Evolutionary conservation across 192 early-diverging fungal species (phyloP).

Genomic region (Umbelopsis sp.): DNA sequence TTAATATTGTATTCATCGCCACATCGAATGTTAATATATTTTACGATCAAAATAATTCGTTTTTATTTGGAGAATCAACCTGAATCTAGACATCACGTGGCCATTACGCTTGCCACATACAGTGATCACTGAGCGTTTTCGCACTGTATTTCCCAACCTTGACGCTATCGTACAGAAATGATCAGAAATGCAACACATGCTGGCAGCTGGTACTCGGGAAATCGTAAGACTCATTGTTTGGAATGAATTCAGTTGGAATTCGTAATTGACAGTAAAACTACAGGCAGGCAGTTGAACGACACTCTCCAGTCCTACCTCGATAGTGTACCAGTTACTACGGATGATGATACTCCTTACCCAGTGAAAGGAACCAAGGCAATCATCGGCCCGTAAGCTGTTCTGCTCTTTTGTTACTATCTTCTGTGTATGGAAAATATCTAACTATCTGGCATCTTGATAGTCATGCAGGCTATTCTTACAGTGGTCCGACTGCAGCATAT

Average conservation of each 20-base stretch:
- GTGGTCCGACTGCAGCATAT: slow-evolving; percentile 88
- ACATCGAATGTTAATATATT: too few species aligned
- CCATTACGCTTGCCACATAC: too few species aligned
- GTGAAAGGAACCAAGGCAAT: slow-evolving; percentile 59
- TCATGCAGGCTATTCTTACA: slow-evolving; percentile 92
- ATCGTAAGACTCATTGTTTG: slow-evolving; percentile 32
- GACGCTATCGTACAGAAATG: slow-evolving; percentile 14
- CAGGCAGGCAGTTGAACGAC: slow-evolving; percentile 43
- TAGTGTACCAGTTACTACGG: slow-evolving; percentile 35
- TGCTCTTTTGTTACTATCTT: not conserved
- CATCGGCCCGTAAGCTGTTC: slow-evolving; percentile 71
- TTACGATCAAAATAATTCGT: too few species aligned
- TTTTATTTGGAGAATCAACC: too few species aligned
- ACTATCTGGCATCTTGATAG: slow-evolving; percentile 45
- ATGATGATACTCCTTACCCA: slow-evolving; percentile 39
- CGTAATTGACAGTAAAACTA: not conserved
- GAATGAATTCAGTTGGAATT: not conserved
- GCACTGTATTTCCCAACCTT: too few species aligned
- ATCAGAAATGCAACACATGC: slow-evolving; percentile 60
- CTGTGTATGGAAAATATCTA: not conserved
- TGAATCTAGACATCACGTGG: too few species aligned
- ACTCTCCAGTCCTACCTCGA: slow-evolving; percentile 57
- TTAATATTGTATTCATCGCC: too few species aligned
- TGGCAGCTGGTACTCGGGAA: slow-evolving; percentile 69
- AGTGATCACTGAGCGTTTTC: not conserved